Conservation (phyloP, 768 basidiomycete species). For the Kwoniella europaea region DNA sequence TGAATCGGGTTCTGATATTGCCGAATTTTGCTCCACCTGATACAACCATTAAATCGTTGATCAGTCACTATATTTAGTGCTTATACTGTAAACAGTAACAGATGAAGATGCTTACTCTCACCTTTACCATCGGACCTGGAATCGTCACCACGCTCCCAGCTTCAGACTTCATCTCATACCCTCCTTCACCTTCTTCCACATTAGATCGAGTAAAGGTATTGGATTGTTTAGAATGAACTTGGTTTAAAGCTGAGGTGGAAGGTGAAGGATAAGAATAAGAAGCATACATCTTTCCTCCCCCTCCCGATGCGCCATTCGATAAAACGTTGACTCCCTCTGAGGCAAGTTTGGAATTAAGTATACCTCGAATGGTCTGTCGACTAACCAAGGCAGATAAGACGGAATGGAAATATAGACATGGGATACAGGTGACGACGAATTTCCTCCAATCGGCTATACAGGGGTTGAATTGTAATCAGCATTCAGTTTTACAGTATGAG, state of each 20-base stretch:
- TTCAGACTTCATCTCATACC: conserved; percentile 9
- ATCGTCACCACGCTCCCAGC: conserved; percentile 3
- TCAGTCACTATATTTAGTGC: too few relatives aligned
- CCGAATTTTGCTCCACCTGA: conserved; percentile 7
- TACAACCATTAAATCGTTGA: not conserved
- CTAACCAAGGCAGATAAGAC: conserved; percentile 10
- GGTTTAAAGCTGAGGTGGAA: not conserved
- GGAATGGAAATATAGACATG: conserved; percentile 16
- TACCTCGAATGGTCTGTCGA: conserved; percentile 14
- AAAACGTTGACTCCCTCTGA: not conserved
- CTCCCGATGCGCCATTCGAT: not conserved
- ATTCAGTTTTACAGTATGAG: not conserved
- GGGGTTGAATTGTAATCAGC: too few relatives aligned
- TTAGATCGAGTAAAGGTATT: too few relatives aligned
- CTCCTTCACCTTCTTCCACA: conserved; percentile 2
- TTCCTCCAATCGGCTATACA: conserved; percentile 14
- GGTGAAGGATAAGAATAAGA: not conserved
- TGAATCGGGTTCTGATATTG: conserved; percentile 10
- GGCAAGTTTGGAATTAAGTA: conserved; percentile 6
- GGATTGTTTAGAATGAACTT: too few relatives aligned
- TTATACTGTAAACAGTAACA: not conserved
- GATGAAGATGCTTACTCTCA: conserved; percentile 3
- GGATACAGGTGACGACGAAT: conserved; percentile 9
- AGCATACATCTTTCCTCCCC: not conserved
- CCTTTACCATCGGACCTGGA: conserved; percentile 16